Evolutionary conservation across 202 grass and related monocot species (phyloP), one percentile per base, ranked within the genome.

Genomic region (Zizania palustris): DNA sequence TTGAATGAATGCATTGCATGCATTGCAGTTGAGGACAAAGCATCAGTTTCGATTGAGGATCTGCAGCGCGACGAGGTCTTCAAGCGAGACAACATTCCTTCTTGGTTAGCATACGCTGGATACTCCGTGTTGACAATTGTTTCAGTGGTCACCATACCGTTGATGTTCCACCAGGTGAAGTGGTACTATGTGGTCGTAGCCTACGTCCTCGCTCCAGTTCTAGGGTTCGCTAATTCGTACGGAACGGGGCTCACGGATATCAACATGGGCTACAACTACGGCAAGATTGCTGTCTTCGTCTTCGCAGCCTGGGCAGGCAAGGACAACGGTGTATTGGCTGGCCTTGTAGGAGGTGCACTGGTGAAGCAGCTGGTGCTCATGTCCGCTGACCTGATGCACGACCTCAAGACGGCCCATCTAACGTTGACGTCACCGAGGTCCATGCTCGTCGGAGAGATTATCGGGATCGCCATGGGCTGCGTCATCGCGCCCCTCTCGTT

Each of bases 31-130:
- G 28, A 28, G 28, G 28, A 28, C 28, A 28, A 28, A 28, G 28
- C 28, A n/a, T n/a, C n/a, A 28, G 28, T 28, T 28, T 28, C 28
- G 2, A 28, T 28, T 28, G 28, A 28, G 28, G 28, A 28, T 28
- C 28, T 28, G 28, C 28, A 28, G 28, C 28, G 28, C 2, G 28
- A 28, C 28, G 28, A 28, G 28, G 28, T 28, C 28, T 28, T 28
- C 28, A 28, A 28, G 28, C 28, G 28, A 28, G 28, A 28, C 28
- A 28, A 28, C 28, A 28, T 28, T 28, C 28, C 28, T 28, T 90
- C 16, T 78, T 83, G 5, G 16, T 79, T 86, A 15, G 82, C 87
- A 4, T 90, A 50, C 38, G 15, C 60, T 16, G 83, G 83, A 19
- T 86, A 86, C 35, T 66, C 54, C 16, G 4, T 51, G 38, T 77